Base-by-base conservation (phyloP, 2,329 filamentous ascomycete genomes). In the Aspergillus brasiliensis region DNA sequence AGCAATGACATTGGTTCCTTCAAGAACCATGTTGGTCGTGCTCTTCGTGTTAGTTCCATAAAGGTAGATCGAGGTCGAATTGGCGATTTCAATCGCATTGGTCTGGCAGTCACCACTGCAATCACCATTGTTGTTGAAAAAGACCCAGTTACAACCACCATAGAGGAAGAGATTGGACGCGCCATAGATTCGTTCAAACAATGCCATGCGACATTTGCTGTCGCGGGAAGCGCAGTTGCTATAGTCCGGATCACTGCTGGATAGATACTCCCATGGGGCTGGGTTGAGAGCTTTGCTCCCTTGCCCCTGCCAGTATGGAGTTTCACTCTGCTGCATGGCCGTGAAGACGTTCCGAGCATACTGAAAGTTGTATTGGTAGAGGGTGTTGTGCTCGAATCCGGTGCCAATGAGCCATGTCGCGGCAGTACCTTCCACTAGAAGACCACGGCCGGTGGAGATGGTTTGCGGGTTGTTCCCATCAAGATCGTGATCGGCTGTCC, bases 401-500 rank as follows among this genome's bases (percentile, higher is more conserved):
- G 77, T 80, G 23, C 80, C 80, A 47, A 77, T 74, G 2, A 82
- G 71, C 80, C 80, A 82, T 47, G 77, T 77, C 1, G 74, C 77
- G 2, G 70, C 67, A n/a, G 71, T 73, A 3, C 76, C 73, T 67
- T 81, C 78, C 28, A 78, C 67, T 3, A 80, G 70, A 21, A 77
- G 60, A 10, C 77, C 78, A 10, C 81, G 78, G 28, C 73, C 78
- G 11, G 73, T 72, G 37, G 73, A 67, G 56, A 78, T 77, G 46
- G 71, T 66, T 8, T 66, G 64, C 5, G 47, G 58, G 10, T 67
- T 64, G 17, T 58, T 58, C 10, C 80, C 81, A 51, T 80, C 76
- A 15, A 86, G 74, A 60, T 81, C 80, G 71, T 82, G 80, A 63
- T 82, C 67, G 13, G 78, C 76, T 15, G 77, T 81, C 80, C 80